Conservation (phyloP, 2,329 filamentous ascomycete species). For the Xylariaceae sp. region DNA sequence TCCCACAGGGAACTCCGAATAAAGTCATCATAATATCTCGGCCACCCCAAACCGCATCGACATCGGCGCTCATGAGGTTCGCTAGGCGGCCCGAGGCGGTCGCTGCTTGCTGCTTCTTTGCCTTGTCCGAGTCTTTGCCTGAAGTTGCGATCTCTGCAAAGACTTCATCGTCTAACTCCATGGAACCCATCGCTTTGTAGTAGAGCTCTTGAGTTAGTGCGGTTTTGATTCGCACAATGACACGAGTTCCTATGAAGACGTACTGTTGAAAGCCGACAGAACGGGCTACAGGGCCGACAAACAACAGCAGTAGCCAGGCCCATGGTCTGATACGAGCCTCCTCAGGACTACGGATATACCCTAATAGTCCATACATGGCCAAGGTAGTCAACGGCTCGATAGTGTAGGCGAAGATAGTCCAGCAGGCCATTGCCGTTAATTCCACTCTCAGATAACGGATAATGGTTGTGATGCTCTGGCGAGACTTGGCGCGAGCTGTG, state of each 20-base stretch:
- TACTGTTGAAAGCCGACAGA: slow-evolving; percentile 53
- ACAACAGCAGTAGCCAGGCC: slow-evolving; percentile 51
- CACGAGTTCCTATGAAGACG: slow-evolving; percentile 51
- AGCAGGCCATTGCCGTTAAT: slow-evolving; percentile 42
- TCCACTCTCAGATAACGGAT: slow-evolving; percentile 41
- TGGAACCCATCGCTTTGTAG: slow-evolving; percentile 48
- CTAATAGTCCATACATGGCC: slow-evolving; percentile 49
- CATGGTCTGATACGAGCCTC: slow-evolving; percentile 43
- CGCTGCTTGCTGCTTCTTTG: slow-evolving; percentile 32
- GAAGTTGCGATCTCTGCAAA: slow-evolving; percentile 34
- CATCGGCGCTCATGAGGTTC: slow-evolving; percentile 55
- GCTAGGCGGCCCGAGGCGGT: slow-evolving; percentile 48
- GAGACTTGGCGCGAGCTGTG: slow-evolving; percentile 39
- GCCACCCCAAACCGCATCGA: slow-evolving; percentile 49
- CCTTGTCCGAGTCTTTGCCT: slow-evolving; percentile 24
- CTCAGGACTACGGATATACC: slow-evolving; percentile 45
- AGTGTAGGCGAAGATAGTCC: slow-evolving; percentile 35
- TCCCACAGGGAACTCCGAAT: slow-evolving; percentile 44
- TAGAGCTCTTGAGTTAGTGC: slow-evolving; percentile 56
- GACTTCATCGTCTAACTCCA: slow-evolving; percentile 53
- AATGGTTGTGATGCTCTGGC: slow-evolving; percentile 42
- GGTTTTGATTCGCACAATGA: slow-evolving; percentile 51
- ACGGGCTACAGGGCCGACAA: slow-evolving; percentile 44
- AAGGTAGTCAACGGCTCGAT: slow-evolving; percentile 49
- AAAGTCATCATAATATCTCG: slow-evolving; percentile 46